A percentile compares a stretch with the other conserved stretches of the same genome.
Evolutionary conservation across 306 rosid species (phyloP).

Genomic region (Prosopis cineraria): DNA sequence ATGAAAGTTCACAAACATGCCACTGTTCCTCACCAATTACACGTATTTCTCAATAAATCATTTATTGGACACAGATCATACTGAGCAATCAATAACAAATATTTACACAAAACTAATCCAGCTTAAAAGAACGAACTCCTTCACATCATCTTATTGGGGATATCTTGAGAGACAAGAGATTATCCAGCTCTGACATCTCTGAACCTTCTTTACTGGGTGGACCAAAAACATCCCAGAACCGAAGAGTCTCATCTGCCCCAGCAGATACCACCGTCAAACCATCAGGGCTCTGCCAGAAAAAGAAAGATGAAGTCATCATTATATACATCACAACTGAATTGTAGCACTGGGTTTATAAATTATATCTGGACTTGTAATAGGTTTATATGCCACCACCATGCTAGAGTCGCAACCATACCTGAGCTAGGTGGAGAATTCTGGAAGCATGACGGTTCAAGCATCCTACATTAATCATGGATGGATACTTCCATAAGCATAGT

Average conservation of each 20-base stretch:
- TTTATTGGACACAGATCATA: not conserved
- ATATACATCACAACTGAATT: not conserved
- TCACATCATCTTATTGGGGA: conserved; percentile 61
- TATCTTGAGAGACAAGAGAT: conserved; percentile 57
- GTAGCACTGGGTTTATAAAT: not conserved
- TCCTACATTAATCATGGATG: conserved; percentile 69
- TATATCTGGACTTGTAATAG: not conserved
- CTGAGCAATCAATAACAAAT: conserved; percentile 1
- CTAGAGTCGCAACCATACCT: conserved; percentile 43
- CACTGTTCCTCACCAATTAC: not conserved
- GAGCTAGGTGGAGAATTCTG: conserved; percentile 70
- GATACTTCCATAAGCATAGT: conserved; percentile 75
- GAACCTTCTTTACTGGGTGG: conserved; percentile 43
- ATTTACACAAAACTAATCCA: conserved; percentile 23
- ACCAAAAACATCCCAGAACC: conserved; percentile 74
- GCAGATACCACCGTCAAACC: conserved; percentile 77
- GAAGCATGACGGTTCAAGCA: conserved; percentile 51
- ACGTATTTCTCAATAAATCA: conserved; percentile 10
- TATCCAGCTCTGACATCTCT: conserved; percentile 46
- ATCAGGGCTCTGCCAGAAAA: conserved; percentile 70
- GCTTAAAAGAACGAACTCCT: conserved; percentile 5
- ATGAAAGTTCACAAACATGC: not conserved
- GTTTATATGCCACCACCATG: not conserved
- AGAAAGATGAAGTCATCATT: conserved; percentile 4
- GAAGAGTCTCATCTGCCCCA: conserved; percentile 75